These are phyloP conservation scores for Fusarium succisae DNA, from an alignment of 2,329 filamentous ascomycete species.

Conservation along the genomic window DNA sequence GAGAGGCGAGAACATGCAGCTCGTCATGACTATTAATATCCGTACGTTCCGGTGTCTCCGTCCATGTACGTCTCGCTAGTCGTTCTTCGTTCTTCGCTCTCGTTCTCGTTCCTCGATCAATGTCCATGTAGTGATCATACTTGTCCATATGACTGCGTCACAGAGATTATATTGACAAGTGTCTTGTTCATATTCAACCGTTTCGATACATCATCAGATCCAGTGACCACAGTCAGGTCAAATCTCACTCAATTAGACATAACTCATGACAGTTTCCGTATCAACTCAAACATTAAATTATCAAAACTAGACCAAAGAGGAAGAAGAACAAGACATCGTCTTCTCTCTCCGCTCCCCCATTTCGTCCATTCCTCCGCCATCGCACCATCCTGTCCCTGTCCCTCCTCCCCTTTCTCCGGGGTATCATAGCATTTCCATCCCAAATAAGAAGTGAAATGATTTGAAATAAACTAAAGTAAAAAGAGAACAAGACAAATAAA, in stretches of 20 bases:
- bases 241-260: background rate
- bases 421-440: slow-evolving; percentile 34
- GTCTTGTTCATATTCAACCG: background rate
- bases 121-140: background rate
- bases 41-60: slow-evolving; percentile 14
- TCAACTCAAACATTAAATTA: slow-evolving; percentile 30
- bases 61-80: background rate
- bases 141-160: background rate
- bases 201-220: background rate
- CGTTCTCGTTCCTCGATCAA: background rate
- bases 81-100: background rate
- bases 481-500: background rate
- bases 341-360: background rate
- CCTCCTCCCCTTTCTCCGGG: slow-evolving; percentile 32
- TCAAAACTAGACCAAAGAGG: slow-evolving; percentile 21
- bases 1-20: background rate
- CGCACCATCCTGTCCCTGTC: slow-evolving; percentile 15
- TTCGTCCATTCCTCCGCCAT: background rate
- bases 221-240: too few relatives aligned
- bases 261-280: background rate
- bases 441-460: slow-evolving; percentile 16
- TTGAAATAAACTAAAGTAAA: background rate
- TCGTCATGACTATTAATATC: background rate
- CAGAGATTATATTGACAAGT: background rate
- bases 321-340: slow-evolving; percentile 17